Evolutionary conservation across 495 filamentous ascomycete species (phyloP).

Genomic region (Astrothelium macrocarpum): DNA sequence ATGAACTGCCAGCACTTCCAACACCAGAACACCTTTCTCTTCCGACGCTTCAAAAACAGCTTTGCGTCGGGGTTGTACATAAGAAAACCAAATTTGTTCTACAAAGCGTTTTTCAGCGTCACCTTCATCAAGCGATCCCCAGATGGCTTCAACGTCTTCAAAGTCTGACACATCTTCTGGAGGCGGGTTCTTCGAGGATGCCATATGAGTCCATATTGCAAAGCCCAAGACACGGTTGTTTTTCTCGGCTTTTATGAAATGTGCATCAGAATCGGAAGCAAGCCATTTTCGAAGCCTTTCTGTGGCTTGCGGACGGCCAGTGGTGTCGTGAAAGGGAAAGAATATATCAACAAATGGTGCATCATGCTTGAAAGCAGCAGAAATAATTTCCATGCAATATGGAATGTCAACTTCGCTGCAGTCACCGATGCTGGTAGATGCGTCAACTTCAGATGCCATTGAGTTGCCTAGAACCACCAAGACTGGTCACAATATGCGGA

Average conservation of each 20-base stretch:
- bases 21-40: background rate
- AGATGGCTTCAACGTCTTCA: background rate
- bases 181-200: background rate
- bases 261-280: background rate
- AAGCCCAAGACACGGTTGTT: background rate
- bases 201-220: background rate
- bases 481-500: no score
- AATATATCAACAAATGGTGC: background rate
- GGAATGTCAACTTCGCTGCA: background rate
- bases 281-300: background rate
- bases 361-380: background rate
- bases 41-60: background rate
- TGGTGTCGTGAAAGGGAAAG: background rate
- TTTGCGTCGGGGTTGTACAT: background rate
- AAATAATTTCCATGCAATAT: background rate
- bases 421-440: background rate
- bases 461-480: no score
- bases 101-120: background rate
- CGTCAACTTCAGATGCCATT: background rate
- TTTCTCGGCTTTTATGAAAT: background rate
- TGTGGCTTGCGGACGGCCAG: background rate
- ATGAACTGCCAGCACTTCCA: slow-evolving; percentile 18
- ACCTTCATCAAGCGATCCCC: background rate
- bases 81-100: background rate
- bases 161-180: background rate